Base-by-base conservation (phyloP, 2,329 filamentous ascomycete genomes). In the Penicillium sp. region DNA sequence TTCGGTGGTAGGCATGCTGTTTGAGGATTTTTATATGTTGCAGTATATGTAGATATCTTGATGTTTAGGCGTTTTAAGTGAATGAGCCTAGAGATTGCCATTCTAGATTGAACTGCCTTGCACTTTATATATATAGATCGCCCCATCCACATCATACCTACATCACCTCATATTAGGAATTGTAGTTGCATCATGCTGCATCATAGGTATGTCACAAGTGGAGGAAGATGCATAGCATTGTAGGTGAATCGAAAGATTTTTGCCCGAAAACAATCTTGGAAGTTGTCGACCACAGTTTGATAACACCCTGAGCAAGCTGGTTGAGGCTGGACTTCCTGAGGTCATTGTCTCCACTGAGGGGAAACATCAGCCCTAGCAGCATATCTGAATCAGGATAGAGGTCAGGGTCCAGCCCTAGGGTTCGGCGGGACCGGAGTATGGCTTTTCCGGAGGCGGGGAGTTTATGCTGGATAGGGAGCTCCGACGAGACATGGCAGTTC, bases 131-230 rank as follows among this genome's bases (percentile, higher is more conserved):
- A 57, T 53, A 61, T 61, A 41, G 1, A 25, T 47, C 5, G 21
- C 25, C 13, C 19, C 23, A n/a, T n/a, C 25, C 25, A 40, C 19
- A 25, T 45, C 25, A 38, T 39, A 38, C 15, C 34, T 51, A 44
- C 16, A 45, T 50, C 45, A 47, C 31, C 16, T 19, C 34, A 44
- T 3, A 11, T 51, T 27, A 23, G 41, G 16, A 34, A 41, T 16
- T 27, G 44, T 13, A 23, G 59, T 71, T 69, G 65, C 69, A 68
- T 73, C 70, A 71, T 70, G 56, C 39, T 64, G 66, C 70, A 73
- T 74, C 72, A 74, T 73, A 64, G 48, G 50, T 61, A 70, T 70
- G 68, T 72, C 68, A 72, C 62, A 1, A 23, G 36, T 41, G 36
- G 38, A 44, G 29, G 21, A 53, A 23, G 6, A 15, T 25, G 7